Evolutionary conservation across 2,329 filamentous ascomycete species (phyloP), one percentile per base, ranked within the genome.

Genomic region (Daldinia eschscholtzii): DNA sequence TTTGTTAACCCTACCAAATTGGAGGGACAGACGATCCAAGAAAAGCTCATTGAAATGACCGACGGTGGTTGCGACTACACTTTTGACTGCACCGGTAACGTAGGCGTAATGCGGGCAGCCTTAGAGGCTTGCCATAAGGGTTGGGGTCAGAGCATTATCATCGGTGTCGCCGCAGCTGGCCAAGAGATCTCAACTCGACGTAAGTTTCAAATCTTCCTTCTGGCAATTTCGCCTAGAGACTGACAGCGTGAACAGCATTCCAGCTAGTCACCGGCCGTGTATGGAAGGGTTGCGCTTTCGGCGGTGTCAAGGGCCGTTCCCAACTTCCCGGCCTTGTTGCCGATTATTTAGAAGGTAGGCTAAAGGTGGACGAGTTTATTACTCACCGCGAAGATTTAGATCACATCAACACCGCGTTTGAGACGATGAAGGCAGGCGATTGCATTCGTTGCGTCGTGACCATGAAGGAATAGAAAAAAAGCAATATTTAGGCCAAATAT

Each of bases 341-440:
- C 74, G 95, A 98, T 82, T 99, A 99, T 84, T 87, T 97, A 81
- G 87, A 88, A 60, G 94, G 94, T 76, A 88, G 92, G 79, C 91
- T 99, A 79, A 98, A 98, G 90, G 96, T 98, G 52, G 95, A 98
- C 80, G 96, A 99, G 85, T 98, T 98, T 86, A 98, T 99, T 84
- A 99, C 96, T 35, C 96, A 99, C 85, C 90, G 94, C 76, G 93
- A 97, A 84, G 88, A 87, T 3, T 85, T 99, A 50, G 83, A 84
- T 68, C 89, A 92, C 77, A 97, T 99, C 82, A 98, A 98, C 86
- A 85, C 87, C 58, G 95, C 94, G 20, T 99, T 97, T 78, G 89
- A 93, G 72, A 89, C 92, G 75, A 99, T 99, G 96, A 97, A 98
- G 87, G 87, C 90, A 68, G 96, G 96, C 66, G 94, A 98, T 82